phyloP scores from a whole-genome alignment of 768 basidiomycete genomes.

The Russula lepida region DNA sequence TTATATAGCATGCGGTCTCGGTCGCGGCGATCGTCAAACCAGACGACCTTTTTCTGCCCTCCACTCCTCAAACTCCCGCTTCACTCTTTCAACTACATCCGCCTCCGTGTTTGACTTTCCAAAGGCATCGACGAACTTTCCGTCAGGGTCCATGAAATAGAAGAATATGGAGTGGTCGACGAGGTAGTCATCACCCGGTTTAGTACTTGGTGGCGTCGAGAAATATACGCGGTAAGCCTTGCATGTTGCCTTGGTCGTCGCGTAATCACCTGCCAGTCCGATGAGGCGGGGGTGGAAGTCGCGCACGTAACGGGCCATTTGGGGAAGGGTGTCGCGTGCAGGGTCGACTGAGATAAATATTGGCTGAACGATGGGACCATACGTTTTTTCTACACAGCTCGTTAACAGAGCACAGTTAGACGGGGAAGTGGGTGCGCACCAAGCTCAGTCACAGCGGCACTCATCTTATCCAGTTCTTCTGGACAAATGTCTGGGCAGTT shows the following conservation, averaged over 20 bases:
- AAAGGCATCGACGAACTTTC: constrained; percentile 93
- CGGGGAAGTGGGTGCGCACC: constrained; percentile 38
- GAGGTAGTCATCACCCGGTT: constrained; percentile 87
- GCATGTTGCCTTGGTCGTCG: constrained; percentile 77
- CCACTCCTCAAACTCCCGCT: constrained; percentile 42
- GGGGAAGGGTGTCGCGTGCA: constrained; percentile 66
- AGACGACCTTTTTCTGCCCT: constrained; percentile 30
- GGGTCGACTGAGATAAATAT: constrained; percentile 97
- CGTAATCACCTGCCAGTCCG: constrained; percentile 84
- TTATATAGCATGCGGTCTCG: not conserved
- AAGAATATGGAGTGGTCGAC: constrained; percentile 97
- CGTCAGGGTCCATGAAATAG: constrained; percentile 94
- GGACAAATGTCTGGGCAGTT: constrained; percentile 99
- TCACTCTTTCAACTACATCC: constrained; percentile 57
- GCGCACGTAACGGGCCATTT: constrained; percentile 53
- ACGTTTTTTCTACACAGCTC: constrained; percentile 47
- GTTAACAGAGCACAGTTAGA: not conserved
- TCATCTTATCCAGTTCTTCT: constrained; percentile 94
- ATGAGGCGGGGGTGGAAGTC: constrained; percentile 92
- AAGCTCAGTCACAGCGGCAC: constrained; percentile 58
- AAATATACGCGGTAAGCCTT: constrained; percentile 98
- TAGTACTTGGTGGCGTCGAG: constrained; percentile 85
- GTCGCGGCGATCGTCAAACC: constrained; percentile 21
- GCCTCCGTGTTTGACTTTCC: constrained; percentile 70
- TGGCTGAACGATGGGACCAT: constrained; percentile 70